Evolutionary conservation across 2,329 filamentous ascomycete species (phyloP).

Genomic region (Penicillium crustosum): DNA sequence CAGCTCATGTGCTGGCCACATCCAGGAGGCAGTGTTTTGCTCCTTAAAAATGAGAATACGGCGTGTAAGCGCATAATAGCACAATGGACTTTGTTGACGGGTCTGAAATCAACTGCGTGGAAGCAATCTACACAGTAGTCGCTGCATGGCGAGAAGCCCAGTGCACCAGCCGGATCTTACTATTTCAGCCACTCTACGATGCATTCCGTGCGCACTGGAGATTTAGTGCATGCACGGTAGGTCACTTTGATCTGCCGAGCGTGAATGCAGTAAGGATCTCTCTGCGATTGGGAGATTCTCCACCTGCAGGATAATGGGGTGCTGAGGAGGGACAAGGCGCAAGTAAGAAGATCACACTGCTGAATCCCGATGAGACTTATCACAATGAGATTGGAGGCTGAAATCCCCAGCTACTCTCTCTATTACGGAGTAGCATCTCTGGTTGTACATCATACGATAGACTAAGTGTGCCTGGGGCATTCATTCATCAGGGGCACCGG

Average conservation of each 20-base stretch:
- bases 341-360: background rate
- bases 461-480: background rate
- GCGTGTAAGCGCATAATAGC: background rate
- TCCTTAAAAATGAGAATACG: background rate
- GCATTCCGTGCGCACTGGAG: conserved; percentile 21
- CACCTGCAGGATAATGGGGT: conserved; percentile 13
- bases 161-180: conserved; percentile 20
- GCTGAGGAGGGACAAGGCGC: background rate
- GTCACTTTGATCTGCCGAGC: conserved; percentile 23
- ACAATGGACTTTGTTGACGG: conserved; percentile 19
- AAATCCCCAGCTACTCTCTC: background rate
- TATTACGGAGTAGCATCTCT: background rate
- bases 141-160: conserved; percentile 14
- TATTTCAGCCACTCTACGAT: conserved; percentile 27
- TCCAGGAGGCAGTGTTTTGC: background rate
- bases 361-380: background rate
- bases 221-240: conserved; percentile 28
- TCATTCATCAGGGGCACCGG: conserved; percentile 3
- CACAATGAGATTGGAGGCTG: background rate
- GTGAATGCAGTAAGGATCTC: conserved; percentile 17
- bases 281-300: conserved; percentile 7
- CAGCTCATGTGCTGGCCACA: conserved; percentile 3
- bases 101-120: conserved; percentile 17
- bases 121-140: conserved; percentile 24
- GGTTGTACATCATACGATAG: background rate